Base-by-base conservation (phyloP, 257 asterid genomes). In the Leptodermis oblonga region DNA sequence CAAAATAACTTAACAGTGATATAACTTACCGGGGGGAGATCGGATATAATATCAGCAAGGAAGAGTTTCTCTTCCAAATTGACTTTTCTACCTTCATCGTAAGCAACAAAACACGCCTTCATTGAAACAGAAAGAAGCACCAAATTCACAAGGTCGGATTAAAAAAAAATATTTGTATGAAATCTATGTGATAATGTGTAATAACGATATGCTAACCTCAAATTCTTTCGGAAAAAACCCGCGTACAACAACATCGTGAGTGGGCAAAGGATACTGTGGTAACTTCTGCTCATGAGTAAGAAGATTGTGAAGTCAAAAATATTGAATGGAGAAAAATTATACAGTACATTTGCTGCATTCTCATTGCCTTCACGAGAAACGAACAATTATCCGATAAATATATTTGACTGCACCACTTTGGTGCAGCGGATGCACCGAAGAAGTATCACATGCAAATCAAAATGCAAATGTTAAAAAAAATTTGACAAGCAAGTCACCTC, bases 211-310 rank as follows among this genome's bases (percentile, higher is more conserved):
- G 33, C 7, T 69, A n/a, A 89, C 98, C 88, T 90, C 95, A 79
- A 92, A 92, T 56, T 86, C 95, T 22, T 61, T 61, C 0, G 97
- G 98, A 43, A 59, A 46, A 43, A 34, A 76, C 36, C 97, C 92
- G 71, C 98, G 75, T 18, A 65, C 74, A 23, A 80, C 78, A 34
- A 80, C 95, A 39, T 81, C 66, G 55, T 92, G 97, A 14, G 98
- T 90, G 3, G 98, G 98, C 74, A 92, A 76, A 0, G 98, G 96
- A 37, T 88, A 92, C 34, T 82, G 87, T 7, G 98, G 98, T 60
- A 92, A 65, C 13, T 76, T 84, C 96, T 92, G 80, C 73, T 15
- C 15, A 6, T 3, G 26, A 12, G 26, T 2, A 6, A 33, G 42
- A 37, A 42, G 10, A 70, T 54, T 46, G 56, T n/a, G 51, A 67